A percentile compares a stretch with the other conserved stretches of the same genome.
These are phyloP conservation scores for Striga hermonthica DNA, from an alignment of 305 asterid genomes.

Conservation along the genomic window DNA sequence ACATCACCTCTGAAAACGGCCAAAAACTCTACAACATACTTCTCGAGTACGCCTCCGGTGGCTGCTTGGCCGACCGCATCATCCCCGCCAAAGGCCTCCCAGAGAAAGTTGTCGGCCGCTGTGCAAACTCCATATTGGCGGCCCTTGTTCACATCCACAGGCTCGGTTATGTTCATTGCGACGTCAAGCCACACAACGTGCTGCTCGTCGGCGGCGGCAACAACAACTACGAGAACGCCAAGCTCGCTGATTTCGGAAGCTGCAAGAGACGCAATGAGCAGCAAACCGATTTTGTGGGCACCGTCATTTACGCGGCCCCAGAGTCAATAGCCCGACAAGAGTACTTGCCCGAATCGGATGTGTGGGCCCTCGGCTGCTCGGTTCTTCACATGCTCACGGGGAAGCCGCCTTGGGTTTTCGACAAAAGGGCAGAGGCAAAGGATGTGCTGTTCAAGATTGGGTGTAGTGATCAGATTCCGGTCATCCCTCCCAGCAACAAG, in stretches of 20 bases:
- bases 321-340: background rate
- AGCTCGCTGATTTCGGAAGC: conserved; percentile 27
- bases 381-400: conserved; percentile 29
- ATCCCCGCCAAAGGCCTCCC: too few relatives aligned
- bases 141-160: too few relatives aligned
- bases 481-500: conserved; percentile 14
- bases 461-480: conserved; percentile 22
- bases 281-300: conserved; percentile 17
- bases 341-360: conserved; percentile 26
- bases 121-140: too few relatives aligned
- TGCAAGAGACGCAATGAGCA: background rate
- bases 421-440: background rate
- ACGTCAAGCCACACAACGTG: conserved; percentile 27
- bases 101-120: too few relatives aligned
- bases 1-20: too few relatives aligned
- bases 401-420: background rate
- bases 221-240: background rate
- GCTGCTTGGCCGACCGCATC: too few relatives aligned
- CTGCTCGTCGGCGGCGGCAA: conserved; percentile 1
- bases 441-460: conserved; percentile 30
- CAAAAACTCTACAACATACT: too few relatives aligned
- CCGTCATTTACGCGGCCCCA: conserved; percentile 20
- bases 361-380: conserved; percentile 31
- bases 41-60: too few relatives aligned
- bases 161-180: conserved; percentile 24